A percentile compares a stretch with the other conserved stretches of the same genome.
Evolutionary conservation across 768 basidiomycete genomes (phyloP).

Genomic region (Amanita molliuscula): DNA sequence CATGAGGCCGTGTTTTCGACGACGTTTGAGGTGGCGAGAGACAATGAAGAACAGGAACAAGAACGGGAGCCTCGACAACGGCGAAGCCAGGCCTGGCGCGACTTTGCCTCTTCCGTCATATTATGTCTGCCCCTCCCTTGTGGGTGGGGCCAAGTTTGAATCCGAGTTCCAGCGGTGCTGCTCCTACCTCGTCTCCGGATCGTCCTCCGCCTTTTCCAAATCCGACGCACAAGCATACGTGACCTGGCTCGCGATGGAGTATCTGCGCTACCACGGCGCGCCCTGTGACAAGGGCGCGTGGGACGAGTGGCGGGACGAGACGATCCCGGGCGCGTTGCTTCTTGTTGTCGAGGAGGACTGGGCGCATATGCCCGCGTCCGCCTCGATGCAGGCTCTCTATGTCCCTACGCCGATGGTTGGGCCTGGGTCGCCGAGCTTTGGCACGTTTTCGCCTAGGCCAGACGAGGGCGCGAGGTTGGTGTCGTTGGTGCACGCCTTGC

Average conservation of each 20-base stretch:
- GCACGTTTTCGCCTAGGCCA: slow-evolving; percentile 46
- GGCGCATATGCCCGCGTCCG: slow-evolving; percentile 27
- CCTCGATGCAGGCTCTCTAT: slow-evolving; percentile 45
- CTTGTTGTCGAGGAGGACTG: slow-evolving; percentile 16
- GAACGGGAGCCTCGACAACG: slow-evolving; percentile 8
- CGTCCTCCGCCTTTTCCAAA: slow-evolving; percentile 25
- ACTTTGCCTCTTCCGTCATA: slow-evolving; percentile 52
- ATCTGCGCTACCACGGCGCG: slow-evolving; percentile 44
- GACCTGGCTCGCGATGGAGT: slow-evolving; percentile 56
- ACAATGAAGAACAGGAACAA: slow-evolving; percentile 11
- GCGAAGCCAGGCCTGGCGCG: slow-evolving; percentile 35
- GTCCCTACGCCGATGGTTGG: slow-evolving; percentile 35
- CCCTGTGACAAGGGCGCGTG: slow-evolving; percentile 44
- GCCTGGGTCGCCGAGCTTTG: slow-evolving; percentile 33
- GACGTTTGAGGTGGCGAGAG: slow-evolving; percentile 30
- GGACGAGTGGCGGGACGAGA: slow-evolving; percentile 46
- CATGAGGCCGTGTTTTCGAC: slow-evolving; percentile 80
- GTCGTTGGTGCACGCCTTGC: slow-evolving; percentile 37
- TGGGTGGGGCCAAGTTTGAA: slow-evolving; percentile 51
- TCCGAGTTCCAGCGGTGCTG: slow-evolving; percentile 61
- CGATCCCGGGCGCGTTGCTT: slow-evolving; percentile 30
- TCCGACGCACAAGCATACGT: slow-evolving; percentile 36
- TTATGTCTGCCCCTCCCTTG: slow-evolving; percentile 53
- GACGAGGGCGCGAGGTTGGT: slow-evolving; percentile 26
- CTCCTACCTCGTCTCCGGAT: slow-evolving; percentile 49